Percentiles rank a stretch among this genome's conserved stretches.
These are phyloP conservation scores for Ogataea angusta DNA, from an alignment of 805 yeast species.

Conservation along the genomic window DNA sequence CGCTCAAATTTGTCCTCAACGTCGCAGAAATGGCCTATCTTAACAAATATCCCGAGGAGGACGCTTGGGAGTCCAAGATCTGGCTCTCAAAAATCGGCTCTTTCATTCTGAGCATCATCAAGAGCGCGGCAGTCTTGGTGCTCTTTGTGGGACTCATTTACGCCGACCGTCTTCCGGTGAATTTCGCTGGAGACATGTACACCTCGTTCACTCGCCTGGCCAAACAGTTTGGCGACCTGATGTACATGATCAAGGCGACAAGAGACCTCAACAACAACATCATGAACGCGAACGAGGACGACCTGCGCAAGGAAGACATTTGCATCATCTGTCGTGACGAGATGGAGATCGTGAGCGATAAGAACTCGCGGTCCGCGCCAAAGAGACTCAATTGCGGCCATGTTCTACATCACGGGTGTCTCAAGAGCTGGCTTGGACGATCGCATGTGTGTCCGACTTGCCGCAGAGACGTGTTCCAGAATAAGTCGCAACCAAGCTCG, in stretches of 20 bases:
- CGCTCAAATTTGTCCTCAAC: constrained; percentile 48
- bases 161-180: constrained; percentile 31
- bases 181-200: constrained; percentile 31
- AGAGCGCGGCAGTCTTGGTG: constrained; percentile 43
- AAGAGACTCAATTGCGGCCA: constrained; percentile 83
- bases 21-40: constrained; percentile 55
- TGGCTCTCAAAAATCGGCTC: constrained; percentile 57
- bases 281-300: constrained; percentile 57
- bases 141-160: constrained; percentile 45
- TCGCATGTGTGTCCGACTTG: constrained; percentile 95
- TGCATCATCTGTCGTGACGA: constrained; percentile 94
- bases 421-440: constrained; percentile 89
- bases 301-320: constrained; percentile 58
- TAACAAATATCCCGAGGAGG: constrained; percentile 43
- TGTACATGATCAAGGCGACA: constrained; percentile 42
- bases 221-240: constrained; percentile 37
- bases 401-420: constrained; percentile 82
- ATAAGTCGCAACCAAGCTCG: constrained; percentile 1
- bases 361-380: constrained; percentile 51
- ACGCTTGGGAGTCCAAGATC: constrained; percentile 73
- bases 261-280: constrained; percentile 63
- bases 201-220: constrained; percentile 25
- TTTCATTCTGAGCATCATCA: constrained; percentile 46
- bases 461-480: constrained; percentile 60
- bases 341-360: constrained; percentile 38